These are phyloP conservation scores for Aureobasidium sp. DNA, from an alignment of 2,329 filamentous ascomycete species.

Conservation along the genomic window DNA sequence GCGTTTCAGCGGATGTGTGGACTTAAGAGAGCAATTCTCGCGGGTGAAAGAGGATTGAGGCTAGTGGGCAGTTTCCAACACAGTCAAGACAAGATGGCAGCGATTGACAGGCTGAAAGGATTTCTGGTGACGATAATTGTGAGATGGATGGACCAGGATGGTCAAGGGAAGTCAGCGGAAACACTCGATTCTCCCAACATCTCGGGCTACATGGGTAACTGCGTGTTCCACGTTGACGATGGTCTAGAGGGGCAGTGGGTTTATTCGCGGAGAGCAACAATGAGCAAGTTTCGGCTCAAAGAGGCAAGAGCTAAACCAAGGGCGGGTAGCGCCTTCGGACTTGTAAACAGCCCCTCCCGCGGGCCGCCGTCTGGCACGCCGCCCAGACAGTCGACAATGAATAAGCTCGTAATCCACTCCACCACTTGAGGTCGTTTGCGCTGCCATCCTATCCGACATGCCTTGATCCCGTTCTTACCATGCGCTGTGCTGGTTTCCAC, in stretches of 20 bases:
- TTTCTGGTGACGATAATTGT: background rate
- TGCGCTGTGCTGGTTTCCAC: background rate
- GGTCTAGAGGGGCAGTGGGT: background rate
- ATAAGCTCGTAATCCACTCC: background rate
- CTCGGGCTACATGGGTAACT: background rate
- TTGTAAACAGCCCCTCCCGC: background rate
- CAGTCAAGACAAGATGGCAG: background rate
- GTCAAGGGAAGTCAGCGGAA: background rate
- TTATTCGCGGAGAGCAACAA: background rate
- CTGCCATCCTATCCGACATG: background rate
- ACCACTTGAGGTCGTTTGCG: background rate
- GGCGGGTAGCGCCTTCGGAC: background rate
- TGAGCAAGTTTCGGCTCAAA: background rate
- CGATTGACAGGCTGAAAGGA: background rate
- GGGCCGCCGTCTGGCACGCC: background rate
- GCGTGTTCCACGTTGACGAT: background rate
- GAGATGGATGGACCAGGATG: background rate
- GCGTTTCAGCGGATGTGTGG: background rate
- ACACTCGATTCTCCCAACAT: background rate
- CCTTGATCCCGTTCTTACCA: background rate
- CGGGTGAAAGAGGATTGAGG: background rate
- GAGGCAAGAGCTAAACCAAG: background rate
- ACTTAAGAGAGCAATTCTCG: background rate
- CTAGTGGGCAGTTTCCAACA: background rate
- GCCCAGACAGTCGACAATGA: background rate